phyloP scores from a whole-genome alignment of 805 yeast species.

The Wickerhamomyces ciferrii region DNA sequence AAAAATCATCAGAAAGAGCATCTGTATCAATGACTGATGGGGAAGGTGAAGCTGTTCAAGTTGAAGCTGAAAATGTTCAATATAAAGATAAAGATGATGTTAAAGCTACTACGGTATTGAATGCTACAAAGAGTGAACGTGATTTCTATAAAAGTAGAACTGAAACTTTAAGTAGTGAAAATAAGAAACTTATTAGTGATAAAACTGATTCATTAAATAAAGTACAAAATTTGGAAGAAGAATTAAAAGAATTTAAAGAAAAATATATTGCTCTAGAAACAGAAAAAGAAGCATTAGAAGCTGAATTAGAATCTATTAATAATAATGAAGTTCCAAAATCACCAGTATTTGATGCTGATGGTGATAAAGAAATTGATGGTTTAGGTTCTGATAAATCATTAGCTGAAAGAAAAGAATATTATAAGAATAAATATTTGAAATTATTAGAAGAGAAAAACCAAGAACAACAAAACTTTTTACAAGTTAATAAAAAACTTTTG shows the following conservation, averaged over 20 bases:
- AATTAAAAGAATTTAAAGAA: slow-evolving; percentile 2
- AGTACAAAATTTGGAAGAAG: background rate
- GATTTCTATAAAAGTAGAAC: slow-evolving; percentile 2
- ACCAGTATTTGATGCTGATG: background rate
- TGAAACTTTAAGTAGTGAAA: background rate
- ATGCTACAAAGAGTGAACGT: slow-evolving; percentile 1
- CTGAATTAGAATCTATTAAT: slow-evolving; percentile 1
- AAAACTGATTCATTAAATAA: background rate
- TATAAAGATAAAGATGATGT: background rate
- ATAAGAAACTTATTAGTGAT: background rate
- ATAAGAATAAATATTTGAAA: slow-evolving; percentile 7
- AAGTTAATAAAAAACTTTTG: slow-evolving; percentile 3
- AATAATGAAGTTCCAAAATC: background rate
- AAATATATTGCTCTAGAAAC: slow-evolving; percentile 4
- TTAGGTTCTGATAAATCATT: slow-evolving; percentile 4
- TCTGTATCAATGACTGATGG: background rate
- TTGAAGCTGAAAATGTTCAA: background rate
- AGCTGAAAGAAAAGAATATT: slow-evolving; percentile 17
- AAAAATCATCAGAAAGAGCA: background rate
- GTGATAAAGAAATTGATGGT: slow-evolving; percentile 3
- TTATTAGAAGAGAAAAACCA: slow-evolving; percentile 8
- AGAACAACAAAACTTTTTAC: slow-evolving; percentile 4
- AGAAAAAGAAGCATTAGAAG: slow-evolving; percentile 1
- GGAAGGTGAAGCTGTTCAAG: background rate
- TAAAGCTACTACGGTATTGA: background rate